Evolutionary conservation across 352 stramenopile species (phyloP), one percentile per base, ranked within the genome.

Genomic region (Hyaloperonospora brassicae): DNA sequence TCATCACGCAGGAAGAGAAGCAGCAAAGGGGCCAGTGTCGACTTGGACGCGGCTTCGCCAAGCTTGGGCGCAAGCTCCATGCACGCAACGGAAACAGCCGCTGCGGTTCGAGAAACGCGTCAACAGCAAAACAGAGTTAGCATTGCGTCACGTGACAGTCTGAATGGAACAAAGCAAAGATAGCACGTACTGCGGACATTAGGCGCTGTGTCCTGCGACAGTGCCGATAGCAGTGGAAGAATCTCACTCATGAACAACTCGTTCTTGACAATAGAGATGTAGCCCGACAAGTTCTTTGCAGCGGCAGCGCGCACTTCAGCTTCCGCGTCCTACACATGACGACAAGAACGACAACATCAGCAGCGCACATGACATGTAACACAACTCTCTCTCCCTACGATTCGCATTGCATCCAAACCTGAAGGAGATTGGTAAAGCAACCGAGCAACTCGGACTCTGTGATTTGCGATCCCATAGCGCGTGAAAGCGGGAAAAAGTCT

Each of bases 41-140:
- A 76, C 73, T 97, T 96, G 64, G 95, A 96, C 31, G 93, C 77
- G 8, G 82, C 79, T 55, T 97, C 76, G 17, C 88, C 87, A 41
- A 96, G 85, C 60, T 97, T 95, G 25, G 82, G 88, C 14, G 90
- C 75, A 10, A 98, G 86, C 70, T 97, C 93, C 91, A 97, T 97
- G 64, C 75, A 86, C 24, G 80, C 79, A 27, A 92, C 76, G 35
- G 81, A 92, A 39, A 89, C 81, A 44, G 81, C 79, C 55, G 81
- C 80, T 89, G 52, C 36, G 57, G 57, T 41, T 45, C 24, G 46
- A 61, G 27, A 17, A 3, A n/a, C 43, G 13, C 24, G 23, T 35
- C 23, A 48, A 39, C 23, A 47, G 50, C 36, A 52, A 43, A 50
- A 45, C 27, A 54, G 6, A 17, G 36, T 68, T 50, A 58, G 30